Evolutionary conservation across 805 yeast species (phyloP), one percentile per base, ranked within the genome.

Genomic region (Metschnikowia baotianmanensis): DNA sequence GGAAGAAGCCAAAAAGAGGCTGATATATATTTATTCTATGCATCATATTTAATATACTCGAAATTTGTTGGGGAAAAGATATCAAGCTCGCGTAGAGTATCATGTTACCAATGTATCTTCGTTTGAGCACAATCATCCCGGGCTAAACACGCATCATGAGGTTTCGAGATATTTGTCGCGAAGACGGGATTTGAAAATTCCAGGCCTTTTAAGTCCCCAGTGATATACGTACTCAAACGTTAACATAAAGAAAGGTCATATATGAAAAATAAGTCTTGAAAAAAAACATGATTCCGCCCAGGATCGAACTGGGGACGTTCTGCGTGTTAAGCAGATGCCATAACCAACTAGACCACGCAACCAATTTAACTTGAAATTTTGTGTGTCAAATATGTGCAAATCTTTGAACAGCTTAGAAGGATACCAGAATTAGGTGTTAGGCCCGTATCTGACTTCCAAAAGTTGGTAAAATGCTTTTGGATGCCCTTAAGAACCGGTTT

Each of bases 1-100:
- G 85, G 5, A 71, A 61, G 49, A 48, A 22, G 32, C 38, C 23
- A 16, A 36, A 34, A 19, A 35, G 13, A 18, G n/a, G n/a, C n/a
- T n/a, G n/a, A n/a, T n/a, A n/a, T n/a, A n/a, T n/a, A n/a, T n/a
- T n/a, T n/a, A n/a, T n/a, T n/a, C n/a, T n/a, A n/a, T n/a, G n/a
- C n/a, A n/a, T n/a, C n/a, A n/a, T n/a, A n/a, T n/a, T n/a, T n/a
- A n/a, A n/a, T n/a, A n/a, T n/a, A n/a, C n/a, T n/a, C n/a, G n/a
- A n/a, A n/a, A n/a, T n/a, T n/a, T n/a, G n/a, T n/a, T n/a, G n/a
- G n/a, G n/a, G n/a, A n/a, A n/a, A n/a, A n/a, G n/a, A n/a, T n/a
- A n/a, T n/a, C n/a, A n/a, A n/a, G n/a, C n/a, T n/a, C n/a, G n/a
- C n/a, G n/a, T n/a, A n/a, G n/a, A n/a, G n/a, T n/a, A n/a, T n/a